phyloP scores from a whole-genome alignment of 352 stramenopile species.

The Phytophthora brassicae region DNA sequence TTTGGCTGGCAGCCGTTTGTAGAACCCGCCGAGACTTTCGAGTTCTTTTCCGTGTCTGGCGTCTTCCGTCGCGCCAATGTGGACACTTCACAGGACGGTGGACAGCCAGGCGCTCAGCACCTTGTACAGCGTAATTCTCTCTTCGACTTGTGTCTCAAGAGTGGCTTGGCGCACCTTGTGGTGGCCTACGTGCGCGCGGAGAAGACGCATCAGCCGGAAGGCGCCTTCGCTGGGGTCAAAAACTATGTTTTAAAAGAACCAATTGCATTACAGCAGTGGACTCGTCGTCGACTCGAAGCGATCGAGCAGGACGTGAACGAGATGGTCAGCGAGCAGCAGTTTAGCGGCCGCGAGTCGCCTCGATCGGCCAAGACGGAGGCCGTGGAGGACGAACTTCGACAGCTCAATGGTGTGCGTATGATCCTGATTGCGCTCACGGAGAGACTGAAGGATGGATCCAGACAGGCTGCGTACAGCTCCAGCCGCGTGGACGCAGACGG shows the following conservation, averaged over 20 bases:
- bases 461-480: constrained; percentile 42
- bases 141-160: constrained; percentile 74
- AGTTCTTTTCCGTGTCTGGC: constrained; percentile 82
- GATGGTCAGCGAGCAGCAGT: constrained; percentile 52
- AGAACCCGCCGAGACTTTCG: constrained; percentile 80
- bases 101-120: constrained; percentile 29
- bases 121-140: constrained; percentile 74
- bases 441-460: constrained; percentile 63
- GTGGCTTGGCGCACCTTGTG: constrained; percentile 69
- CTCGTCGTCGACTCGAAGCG: constrained; percentile 49
- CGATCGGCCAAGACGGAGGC: constrained; percentile 36
- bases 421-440: constrained; percentile 71
- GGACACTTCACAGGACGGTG: constrained; percentile 50
- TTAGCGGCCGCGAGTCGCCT: constrained; percentile 33
- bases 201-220: constrained; percentile 26
- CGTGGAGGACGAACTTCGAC: constrained; percentile 47
- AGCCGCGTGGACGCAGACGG: constrained; percentile 35
- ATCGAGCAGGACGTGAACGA: constrained; percentile 61
- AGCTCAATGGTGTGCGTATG: constrained; percentile 68
- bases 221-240: constrained; percentile 34
- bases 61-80: constrained; percentile 70
- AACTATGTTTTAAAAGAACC: constrained; percentile 79
- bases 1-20: constrained; percentile 79
- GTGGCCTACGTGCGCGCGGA: constrained; percentile 71
- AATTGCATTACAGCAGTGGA: constrained; percentile 82